phyloP scores from a whole-genome alignment of 208 protist species.

The Leishmania guyanensis region DNA sequence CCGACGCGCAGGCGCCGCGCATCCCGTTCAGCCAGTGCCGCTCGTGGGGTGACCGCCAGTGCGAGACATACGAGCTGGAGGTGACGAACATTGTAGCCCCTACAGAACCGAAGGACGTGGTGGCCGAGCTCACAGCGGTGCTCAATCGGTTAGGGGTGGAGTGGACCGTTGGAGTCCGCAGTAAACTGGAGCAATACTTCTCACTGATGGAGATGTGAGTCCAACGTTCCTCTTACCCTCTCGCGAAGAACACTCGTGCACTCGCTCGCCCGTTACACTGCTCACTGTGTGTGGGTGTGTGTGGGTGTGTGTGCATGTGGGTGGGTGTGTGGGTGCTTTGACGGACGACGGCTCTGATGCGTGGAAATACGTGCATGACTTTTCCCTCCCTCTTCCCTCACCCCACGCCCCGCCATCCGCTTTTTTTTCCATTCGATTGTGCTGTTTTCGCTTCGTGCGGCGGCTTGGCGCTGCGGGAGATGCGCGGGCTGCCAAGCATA shows the following conservation, averaged over 20 bases:
- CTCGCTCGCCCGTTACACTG: not conserved
- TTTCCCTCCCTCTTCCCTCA: not conserved
- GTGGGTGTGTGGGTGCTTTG: not conserved
- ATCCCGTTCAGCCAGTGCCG: constrained; percentile 25
- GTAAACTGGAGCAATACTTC: constrained; percentile 75
- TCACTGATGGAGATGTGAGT: constrained; percentile 16
- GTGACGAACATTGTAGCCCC: constrained; percentile 43
- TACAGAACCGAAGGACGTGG: constrained; percentile 35
- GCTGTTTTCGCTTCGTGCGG: not conserved
- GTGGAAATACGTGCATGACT: too few relatives aligned
- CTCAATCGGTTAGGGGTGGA: constrained; percentile 58
- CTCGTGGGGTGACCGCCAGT: constrained; percentile 27
- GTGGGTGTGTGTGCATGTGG: not conserved
- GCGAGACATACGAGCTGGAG: constrained; percentile 64
- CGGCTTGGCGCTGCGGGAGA: not conserved
- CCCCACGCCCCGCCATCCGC: not conserved
- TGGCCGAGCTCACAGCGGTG: constrained; percentile 42
- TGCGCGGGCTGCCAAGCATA: not conserved
- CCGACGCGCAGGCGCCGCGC: constrained; percentile 14
- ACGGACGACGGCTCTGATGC: not conserved
- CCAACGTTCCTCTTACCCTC: not conserved
- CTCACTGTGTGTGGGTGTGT: not conserved
- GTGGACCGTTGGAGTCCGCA: constrained; percentile 50
- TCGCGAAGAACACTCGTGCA: not conserved
- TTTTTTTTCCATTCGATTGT: not conserved